Base-by-base conservation (phyloP, 345 rosid genomes). In the Populus euphratica region DNA sequence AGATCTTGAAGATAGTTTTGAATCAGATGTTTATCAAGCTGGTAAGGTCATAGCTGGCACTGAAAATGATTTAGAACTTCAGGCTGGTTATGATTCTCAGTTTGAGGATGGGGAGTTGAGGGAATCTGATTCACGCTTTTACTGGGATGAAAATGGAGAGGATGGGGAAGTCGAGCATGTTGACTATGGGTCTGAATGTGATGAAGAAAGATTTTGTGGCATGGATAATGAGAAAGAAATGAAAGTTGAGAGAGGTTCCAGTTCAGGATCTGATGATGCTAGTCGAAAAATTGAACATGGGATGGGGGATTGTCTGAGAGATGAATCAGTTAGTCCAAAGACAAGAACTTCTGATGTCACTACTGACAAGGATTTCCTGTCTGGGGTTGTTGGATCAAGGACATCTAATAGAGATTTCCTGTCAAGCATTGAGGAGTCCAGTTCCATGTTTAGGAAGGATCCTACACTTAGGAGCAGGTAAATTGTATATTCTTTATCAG, bases 91-190 rank as follows among this genome's bases (percentile, higher is more conserved):
- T 80, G 89, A 87, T 33, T 90, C 92, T 54, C 89, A 84, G 76
- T 84, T 86, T 78, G 92, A 90, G 83, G 92, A 90, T 67, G 91
- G 94, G 64, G 94, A 90, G 75, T 81, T 90, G 80, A 86, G 88
- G 75, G 94, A 89, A 73, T 73, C 87, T 5, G 85, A 84, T 74
- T 61, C 72, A 6, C 80, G 2, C 8, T n/a, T 31, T 56, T 76
- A 59, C 82, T 86, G 85, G 88, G 88, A 79, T 73, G 87, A 88
- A 62, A 77, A 83, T 59, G 82, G 77, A 23, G 79, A 83, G 31
- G 77, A 38, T 7, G 78, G 70, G 17, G 88, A 88, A 31, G 82
- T 70, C 39, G 91, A 90, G 72, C 86, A 81, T 54, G 81, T 85
- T 68, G 89, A 90, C 80, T 90, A 90, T 67, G 94, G 84, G 56